Conservation (phyloP, 495 filamentous ascomycete genomes). For the Neurospora intermedia region DNA sequence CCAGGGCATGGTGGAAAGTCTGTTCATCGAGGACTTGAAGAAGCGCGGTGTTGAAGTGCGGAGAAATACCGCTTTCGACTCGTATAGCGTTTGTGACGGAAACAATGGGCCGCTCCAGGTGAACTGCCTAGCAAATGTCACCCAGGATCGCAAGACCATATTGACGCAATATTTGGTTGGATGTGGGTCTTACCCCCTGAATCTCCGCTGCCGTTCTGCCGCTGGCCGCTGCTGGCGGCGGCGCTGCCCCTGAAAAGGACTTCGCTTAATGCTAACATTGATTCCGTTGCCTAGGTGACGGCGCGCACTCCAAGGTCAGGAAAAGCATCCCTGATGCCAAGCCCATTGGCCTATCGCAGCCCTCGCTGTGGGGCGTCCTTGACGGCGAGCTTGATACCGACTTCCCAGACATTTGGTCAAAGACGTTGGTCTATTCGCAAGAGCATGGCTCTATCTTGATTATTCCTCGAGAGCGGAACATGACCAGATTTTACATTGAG, state of each 20-base stretch:
- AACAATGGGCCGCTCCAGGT: constrained; percentile 31
- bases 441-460: constrained; percentile 53
- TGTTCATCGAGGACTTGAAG: constrained; percentile 54
- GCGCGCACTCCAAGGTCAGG: constrained; percentile 44
- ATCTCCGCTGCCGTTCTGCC: not conserved
- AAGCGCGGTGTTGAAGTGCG: constrained; percentile 45
- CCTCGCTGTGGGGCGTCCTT: constrained; percentile 60
- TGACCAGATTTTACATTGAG: constrained; percentile 60
- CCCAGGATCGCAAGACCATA: constrained; percentile 30
- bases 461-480: constrained; percentile 56
- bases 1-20: constrained; percentile 61
- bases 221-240: not conserved
- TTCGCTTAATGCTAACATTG: constrained; percentile 2
- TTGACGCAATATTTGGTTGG: constrained; percentile 42
- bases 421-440: constrained; percentile 49
- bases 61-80: constrained; percentile 46
- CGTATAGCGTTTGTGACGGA: constrained; percentile 34
- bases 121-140: constrained; percentile 29
- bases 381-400: constrained; percentile 56
- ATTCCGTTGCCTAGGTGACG: constrained; percentile 28
- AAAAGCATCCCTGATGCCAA: constrained; percentile 44
- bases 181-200: constrained; percentile 24
- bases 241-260: not conserved
- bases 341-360: constrained; percentile 47
- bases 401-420: constrained; percentile 64